Evolutionary conservation across 179 eudicot genomes (phyloP), one percentile per base, ranked within the genome.

Genomic region (Spinacia oleracea): DNA sequence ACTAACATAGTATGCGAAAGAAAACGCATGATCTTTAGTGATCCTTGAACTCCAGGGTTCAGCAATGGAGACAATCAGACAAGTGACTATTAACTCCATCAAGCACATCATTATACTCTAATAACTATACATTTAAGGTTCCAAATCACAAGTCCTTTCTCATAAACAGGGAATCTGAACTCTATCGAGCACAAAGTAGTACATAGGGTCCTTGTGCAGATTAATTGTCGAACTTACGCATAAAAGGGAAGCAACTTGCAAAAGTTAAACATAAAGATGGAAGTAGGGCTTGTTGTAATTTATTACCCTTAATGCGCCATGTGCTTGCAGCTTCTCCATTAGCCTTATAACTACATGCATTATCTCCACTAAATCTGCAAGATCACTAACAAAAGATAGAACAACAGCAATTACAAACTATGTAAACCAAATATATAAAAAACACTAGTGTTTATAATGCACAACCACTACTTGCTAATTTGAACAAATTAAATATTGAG

Each of bases 241-340:
- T 7, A 42, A 31, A 16, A 18, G 9, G 46, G 55, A 69, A 51
- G 31, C 53, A 75, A 53, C 62, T 71, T 73, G 51, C 64, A 73
- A 43, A 46, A 20, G 9, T 46, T 40, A 2, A 53, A 72, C 31
- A 59, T 35, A 16, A 15, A 56, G 81, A 77, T 51, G 74, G 78
- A 62, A 62, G 69, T 46, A 56, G n/a, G 60, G 38, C 21, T 21
- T 23, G 53, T 35, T 58, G 65, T 32, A 62, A 51, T 55, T 53
- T 29, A 84, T 80, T 90, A 96, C 99, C 93, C 96, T 89, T 76
- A 96, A 85, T 73, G 94, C 84, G 60, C 99, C 99, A 77, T 90
- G 91, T 77, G 91, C 87, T 86, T 96, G 96, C 79, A 96, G 93
- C 78, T 85, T 91, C 87, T 96, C 99, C 94, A 92, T 87, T 51